phyloP scores from a whole-genome alignment of 441 rosid genomes.

The Eutrema salsugineum region DNA sequence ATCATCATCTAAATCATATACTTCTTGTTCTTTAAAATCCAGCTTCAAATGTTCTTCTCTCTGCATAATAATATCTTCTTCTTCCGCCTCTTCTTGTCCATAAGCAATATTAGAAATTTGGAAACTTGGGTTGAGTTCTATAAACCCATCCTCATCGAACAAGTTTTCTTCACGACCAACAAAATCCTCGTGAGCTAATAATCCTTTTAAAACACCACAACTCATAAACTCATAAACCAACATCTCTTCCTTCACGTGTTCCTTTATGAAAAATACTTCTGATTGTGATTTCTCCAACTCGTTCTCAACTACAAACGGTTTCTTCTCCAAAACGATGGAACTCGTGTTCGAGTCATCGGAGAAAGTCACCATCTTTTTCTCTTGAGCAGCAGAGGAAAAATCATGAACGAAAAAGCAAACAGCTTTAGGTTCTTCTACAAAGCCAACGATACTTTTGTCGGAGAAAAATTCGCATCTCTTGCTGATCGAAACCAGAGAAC shows the following conservation, averaged over 20 bases:
- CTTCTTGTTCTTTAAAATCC: conserved; percentile 26
- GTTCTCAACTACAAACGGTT: neutral
- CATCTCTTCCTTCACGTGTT: conserved; percentile 29
- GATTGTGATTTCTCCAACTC: neutral
- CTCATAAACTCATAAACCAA: conserved; percentile 28
- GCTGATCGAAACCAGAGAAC: conserved; percentile 24
- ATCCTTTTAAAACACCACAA: conserved; percentile 14
- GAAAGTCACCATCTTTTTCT: conserved; percentile 13
- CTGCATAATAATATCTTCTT: conserved; percentile 18
- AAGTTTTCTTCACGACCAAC: neutral
- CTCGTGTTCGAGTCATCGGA: conserved; percentile 8
- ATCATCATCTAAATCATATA: conserved; percentile 16
- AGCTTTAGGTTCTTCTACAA: conserved; percentile 46
- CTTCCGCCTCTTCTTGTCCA: conserved; percentile 17
- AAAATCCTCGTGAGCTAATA: conserved; percentile 20
- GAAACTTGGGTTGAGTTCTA: conserved; percentile 42
- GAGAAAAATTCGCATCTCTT: conserved; percentile 42
- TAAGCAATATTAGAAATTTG: conserved; percentile 14
- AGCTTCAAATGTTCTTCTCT: conserved; percentile 19
- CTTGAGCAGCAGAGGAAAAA: conserved; percentile 15
- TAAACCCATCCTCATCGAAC: conserved; percentile 41
- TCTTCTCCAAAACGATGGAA: conserved; percentile 6
- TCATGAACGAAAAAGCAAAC: conserved; percentile 41
- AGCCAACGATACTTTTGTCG: conserved; percentile 37
- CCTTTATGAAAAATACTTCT: neutral